phyloP scores from a whole-genome alignment of 148 eudicot species.

The Vaccinium macrocarpon region DNA sequence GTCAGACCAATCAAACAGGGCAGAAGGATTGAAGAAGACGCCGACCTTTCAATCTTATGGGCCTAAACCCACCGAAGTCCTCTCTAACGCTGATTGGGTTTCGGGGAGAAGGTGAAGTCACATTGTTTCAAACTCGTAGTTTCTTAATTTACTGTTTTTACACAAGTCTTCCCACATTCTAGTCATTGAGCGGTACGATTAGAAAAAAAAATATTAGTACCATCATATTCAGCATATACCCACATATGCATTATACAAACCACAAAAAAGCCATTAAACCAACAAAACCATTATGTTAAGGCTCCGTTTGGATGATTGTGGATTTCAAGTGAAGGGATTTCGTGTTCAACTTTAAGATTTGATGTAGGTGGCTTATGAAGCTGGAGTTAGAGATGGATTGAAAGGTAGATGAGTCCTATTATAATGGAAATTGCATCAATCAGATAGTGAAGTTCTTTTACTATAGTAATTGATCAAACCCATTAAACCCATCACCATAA shows the following conservation, averaged over 20 bases:
- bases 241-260: neutral
- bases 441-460: no score
- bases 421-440: no score
- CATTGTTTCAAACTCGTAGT: neutral
- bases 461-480: no score
- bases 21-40: neutral
- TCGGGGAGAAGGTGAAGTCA: neutral
- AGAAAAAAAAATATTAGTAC: no score
- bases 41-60: no score
- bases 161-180: neutral
- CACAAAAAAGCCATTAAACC: neutral
- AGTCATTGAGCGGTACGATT: neutral
- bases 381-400: neutral
- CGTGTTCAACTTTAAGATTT: neutral
- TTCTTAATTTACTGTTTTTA: neutral
- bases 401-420: neutral
- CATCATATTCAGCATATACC: neutral
- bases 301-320: neutral
- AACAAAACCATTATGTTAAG: neutral
- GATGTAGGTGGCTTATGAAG: neutral
- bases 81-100: neutral
- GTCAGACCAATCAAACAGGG: neutral
- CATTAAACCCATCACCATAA: no score
- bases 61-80: neutral
- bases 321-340: neutral